These are phyloP conservation scores for Suhomyces sp. DNA, from an alignment of 805 yeast species.

Conservation along the genomic window DNA sequence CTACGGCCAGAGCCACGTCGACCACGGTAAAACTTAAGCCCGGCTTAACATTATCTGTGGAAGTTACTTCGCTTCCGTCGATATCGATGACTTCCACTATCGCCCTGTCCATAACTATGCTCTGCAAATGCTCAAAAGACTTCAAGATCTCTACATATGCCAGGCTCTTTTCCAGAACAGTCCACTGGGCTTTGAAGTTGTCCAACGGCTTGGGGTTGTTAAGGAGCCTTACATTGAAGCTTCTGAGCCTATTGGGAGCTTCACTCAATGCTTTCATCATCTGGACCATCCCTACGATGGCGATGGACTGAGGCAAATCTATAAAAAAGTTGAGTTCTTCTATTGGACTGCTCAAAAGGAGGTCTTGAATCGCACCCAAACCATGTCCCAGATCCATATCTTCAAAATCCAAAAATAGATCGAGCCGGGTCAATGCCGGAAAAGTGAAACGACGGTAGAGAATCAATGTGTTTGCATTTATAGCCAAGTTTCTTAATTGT, in stretches of 20 bases:
- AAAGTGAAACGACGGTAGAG: constrained; percentile 6
- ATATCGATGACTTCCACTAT: neutral
- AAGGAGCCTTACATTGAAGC: constrained; percentile 8
- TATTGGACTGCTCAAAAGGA: constrained; percentile 1
- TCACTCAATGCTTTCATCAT: constrained; percentile 6
- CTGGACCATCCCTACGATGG: constrained; percentile 9
- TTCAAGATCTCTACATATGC: neutral
- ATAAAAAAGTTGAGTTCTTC: constrained; percentile 15
- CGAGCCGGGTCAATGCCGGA: constrained; percentile 14
- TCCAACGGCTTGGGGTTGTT: neutral
- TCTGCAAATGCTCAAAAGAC: neutral
- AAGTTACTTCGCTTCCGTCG: neutral
- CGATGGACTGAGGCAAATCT: constrained; percentile 12
- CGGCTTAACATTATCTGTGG: neutral
- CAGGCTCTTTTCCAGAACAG: neutral
- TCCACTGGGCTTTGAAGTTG: neutral
- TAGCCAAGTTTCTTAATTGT: constrained; percentile 13
- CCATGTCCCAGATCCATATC: constrained; percentile 10
- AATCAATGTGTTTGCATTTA: constrained; percentile 15
- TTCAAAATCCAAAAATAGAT: constrained; percentile 19
- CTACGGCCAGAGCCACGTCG: constrained; percentile 19
- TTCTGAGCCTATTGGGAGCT: constrained; percentile 3
- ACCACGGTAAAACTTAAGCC: constrained; percentile 15
- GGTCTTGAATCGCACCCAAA: constrained; percentile 3
- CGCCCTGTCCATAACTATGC: neutral